A percentile compares a stretch with the other conserved stretches of the same genome.
These are phyloP conservation scores for Beauveria brongniartii DNA, from an alignment of 2,329 filamentous ascomycete genomes.

Conservation along the genomic window DNA sequence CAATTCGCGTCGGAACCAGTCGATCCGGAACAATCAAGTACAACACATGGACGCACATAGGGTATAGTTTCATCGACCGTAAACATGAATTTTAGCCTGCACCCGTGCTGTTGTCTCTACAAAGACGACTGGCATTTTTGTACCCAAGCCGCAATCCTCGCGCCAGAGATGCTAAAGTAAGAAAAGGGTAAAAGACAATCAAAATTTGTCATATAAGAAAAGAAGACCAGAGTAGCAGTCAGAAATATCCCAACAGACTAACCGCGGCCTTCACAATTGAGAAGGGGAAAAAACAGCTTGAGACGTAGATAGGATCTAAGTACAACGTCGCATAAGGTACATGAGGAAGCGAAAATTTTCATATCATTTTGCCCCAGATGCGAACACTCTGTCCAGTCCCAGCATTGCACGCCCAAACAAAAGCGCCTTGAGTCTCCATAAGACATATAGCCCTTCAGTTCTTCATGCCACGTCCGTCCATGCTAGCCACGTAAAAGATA, in stretches of 20 bases:
- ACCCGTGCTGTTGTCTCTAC: background rate
- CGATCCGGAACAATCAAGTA: too few relatives aligned
- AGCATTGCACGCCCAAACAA: conserved; percentile 7
- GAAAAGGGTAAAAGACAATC: background rate
- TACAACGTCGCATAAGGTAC: conserved; percentile 17
- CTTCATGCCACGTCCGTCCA: conserved; percentile 9
- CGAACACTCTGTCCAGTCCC: conserved; percentile 5
- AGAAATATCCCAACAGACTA: background rate
- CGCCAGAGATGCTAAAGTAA: background rate
- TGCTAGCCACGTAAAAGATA: conserved; percentile 8
- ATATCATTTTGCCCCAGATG: conserved; percentile 12
- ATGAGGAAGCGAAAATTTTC: conserved; percentile 16
- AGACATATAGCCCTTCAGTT: conserved; percentile 1
- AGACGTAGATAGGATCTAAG: conserved; percentile 12
- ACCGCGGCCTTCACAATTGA: background rate
- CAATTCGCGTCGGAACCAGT: too few relatives aligned
- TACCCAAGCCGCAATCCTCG: background rate
- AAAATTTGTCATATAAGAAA: conserved; percentile 6
- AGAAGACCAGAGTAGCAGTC: background rate
- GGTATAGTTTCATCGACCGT: background rate
- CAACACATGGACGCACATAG: background rate
- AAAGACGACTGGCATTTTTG: background rate
- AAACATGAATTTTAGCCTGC: background rate
- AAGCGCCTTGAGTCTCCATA: background rate
- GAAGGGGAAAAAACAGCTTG: conserved; percentile 10